phyloP scores from a whole-genome alignment of 768 basidiomycete species.

The Leccinum variicolor region DNA sequence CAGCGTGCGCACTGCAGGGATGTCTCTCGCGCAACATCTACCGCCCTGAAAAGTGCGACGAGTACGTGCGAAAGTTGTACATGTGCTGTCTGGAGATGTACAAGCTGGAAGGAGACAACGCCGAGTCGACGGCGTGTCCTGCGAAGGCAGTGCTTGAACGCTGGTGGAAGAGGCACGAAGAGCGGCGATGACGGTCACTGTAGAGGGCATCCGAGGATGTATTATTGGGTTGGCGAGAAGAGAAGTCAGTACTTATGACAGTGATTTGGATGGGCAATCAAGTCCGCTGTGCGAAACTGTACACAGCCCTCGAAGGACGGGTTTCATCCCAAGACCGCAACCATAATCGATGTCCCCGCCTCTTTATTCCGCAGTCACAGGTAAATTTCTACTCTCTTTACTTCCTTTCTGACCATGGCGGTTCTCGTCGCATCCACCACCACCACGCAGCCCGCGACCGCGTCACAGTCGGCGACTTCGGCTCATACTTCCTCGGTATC shows the following conservation, averaged over 20 bases:
- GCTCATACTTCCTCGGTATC: slow-evolving; percentile 2
- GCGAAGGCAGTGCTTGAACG: slow-evolving; percentile 46
- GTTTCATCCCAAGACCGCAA: neutral
- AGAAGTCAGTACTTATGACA: no score
- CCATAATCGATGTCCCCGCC: neutral
- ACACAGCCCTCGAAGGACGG: slow-evolving; percentile 7
- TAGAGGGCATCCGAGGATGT: no score
- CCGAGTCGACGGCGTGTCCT: slow-evolving; percentile 62
- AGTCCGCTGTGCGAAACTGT: slow-evolving; percentile 13
- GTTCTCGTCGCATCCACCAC: slow-evolving; percentile 4
- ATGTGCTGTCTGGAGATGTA: slow-evolving; percentile 62
- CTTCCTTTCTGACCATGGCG: slow-evolving; percentile 10
- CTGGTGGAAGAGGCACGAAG: slow-evolving; percentile 48
- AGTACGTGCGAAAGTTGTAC: slow-evolving; percentile 52
- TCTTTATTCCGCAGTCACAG: neutral
- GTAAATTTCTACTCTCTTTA: neutral
- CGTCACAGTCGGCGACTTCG: neutral
- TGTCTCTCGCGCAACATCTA: slow-evolving; percentile 68
- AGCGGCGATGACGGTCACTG: neutral
- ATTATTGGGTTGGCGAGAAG: no score
- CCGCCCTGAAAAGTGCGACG: slow-evolving; percentile 57
- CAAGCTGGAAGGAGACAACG: slow-evolving; percentile 34
- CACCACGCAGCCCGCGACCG: neutral
- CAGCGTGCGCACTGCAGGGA: slow-evolving; percentile 62
- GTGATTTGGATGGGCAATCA: neutral